Evolutionary conservation across 257 asterid genomes (phyloP).

Genomic region (Anisodus tanguticus): DNA sequence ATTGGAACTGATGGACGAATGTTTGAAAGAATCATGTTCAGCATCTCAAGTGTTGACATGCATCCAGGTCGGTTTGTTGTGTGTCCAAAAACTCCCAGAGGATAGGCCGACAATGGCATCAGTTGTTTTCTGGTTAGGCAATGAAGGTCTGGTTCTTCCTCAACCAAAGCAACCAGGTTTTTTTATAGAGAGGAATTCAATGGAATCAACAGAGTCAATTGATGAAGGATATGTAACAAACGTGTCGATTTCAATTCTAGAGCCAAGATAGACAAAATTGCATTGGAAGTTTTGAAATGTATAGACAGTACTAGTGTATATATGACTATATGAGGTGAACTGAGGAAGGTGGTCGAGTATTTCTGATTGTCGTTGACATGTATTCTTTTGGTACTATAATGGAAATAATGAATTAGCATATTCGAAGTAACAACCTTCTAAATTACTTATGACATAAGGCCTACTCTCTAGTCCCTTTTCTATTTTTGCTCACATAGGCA

Average conservation of each 20-base stretch:
- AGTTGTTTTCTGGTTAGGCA: slow-evolving; percentile 45
- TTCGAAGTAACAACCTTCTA: not conserved
- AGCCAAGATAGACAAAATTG: slow-evolving; percentile 28
- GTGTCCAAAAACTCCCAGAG: slow-evolving; percentile 47
- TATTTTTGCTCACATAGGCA: not conserved
- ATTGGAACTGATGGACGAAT: slow-evolving; percentile 30
- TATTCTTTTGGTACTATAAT: not conserved
- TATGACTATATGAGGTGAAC: not conserved
- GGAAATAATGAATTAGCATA: not conserved
- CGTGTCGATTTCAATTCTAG: not conserved
- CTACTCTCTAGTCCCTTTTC: not conserved
- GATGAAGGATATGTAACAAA: not conserved
- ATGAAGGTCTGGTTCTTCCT: slow-evolving; percentile 40
- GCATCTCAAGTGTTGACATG: slow-evolving; percentile 29
- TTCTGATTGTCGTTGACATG: not conserved
- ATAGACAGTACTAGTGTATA: not conserved
- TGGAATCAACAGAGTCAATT: slow-evolving; percentile 17
- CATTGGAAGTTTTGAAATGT: not conserved
- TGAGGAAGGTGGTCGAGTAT: not conserved
- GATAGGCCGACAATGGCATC: slow-evolving; percentile 59
- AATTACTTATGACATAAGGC: not conserved
- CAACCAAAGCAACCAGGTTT: slow-evolving; percentile 57
- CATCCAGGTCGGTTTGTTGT: slow-evolving; percentile 45
- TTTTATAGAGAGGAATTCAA: slow-evolving; percentile 34
- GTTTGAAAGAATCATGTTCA: slow-evolving; percentile 22